Percentiles rank a stretch among this genome's conserved stretches.
Conservation (phyloP, 1,139 yeast species). For the Citeromyces siamensis region DNA sequence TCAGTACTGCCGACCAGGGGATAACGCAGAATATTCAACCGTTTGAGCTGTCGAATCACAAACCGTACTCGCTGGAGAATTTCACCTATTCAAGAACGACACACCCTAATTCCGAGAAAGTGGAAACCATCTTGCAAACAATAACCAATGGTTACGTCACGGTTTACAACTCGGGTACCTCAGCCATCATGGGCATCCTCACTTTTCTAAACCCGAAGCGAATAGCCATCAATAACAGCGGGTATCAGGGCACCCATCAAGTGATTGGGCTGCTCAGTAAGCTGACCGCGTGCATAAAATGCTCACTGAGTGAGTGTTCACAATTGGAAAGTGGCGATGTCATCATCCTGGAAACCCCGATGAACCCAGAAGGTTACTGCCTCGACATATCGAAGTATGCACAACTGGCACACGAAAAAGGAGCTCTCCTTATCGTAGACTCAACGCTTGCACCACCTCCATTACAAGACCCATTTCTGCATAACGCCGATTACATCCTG, state of each 20-base stretch:
- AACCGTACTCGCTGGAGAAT: conserved; percentile 17
- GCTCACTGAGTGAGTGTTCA: conserved; percentile 32
- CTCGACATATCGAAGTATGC: conserved; percentile 53
- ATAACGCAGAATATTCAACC: neutral
- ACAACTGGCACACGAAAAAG: conserved; percentile 51
- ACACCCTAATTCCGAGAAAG: conserved; percentile 60
- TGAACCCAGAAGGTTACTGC: conserved; percentile 74
- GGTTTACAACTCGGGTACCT: conserved; percentile 66
- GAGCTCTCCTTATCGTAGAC: conserved; percentile 64
- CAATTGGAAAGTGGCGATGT: conserved; percentile 55
- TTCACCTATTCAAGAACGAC: conserved; percentile 54
- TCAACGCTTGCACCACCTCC: conserved; percentile 95
- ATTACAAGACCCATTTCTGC: conserved; percentile 64
- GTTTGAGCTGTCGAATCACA: neutral
- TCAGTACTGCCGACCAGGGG: conserved; percentile 2
- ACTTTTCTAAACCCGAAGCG: conserved; percentile 60
- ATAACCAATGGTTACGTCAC: conserved; percentile 51
- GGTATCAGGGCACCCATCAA: conserved; percentile 77
- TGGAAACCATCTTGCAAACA: conserved; percentile 55
- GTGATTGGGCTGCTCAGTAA: conserved; percentile 55
- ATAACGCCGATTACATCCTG: conserved; percentile 76
- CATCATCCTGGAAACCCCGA: conserved; percentile 77
- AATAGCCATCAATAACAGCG: conserved; percentile 54
- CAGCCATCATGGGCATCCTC: conserved; percentile 73
- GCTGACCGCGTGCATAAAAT: conserved; percentile 42